Conservation (phyloP, 164 flowering plant species). For the Tetrastigma voinierianum region DNA sequence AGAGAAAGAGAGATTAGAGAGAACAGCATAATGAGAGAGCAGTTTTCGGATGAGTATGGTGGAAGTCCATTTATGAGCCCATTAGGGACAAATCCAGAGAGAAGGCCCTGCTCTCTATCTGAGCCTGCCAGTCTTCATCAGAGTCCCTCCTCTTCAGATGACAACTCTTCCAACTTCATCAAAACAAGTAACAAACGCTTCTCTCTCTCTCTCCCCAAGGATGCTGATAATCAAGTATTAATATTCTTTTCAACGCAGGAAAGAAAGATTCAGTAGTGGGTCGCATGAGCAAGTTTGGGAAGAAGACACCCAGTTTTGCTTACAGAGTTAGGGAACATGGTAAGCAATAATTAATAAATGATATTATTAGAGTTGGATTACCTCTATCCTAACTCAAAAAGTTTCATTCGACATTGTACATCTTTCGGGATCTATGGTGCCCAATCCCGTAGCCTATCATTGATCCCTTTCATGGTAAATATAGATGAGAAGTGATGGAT, state of each 20-base stretch:
- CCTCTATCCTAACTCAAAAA: background rate
- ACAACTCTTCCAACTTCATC: slow-evolving; percentile 12
- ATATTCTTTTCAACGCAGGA: background rate
- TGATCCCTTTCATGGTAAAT: background rate
- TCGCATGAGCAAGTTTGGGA: background rate
- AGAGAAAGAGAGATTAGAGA: too few relatives aligned
- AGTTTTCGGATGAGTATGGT: background rate
- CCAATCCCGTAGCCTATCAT: too few relatives aligned
- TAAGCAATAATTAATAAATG: background rate
- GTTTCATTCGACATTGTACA: too few relatives aligned
- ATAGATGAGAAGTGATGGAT: background rate
- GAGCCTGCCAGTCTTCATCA: slow-evolving; percentile 8
- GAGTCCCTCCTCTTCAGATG: slow-evolving; percentile 22
- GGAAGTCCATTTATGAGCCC: slow-evolving; percentile 16
- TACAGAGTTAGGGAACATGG: slow-evolving; percentile 24
- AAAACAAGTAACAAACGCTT: slow-evolving; percentile 10
- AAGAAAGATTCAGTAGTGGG: background rate
- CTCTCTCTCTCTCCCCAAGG: background rate
- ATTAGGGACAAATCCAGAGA: slow-evolving; percentile 8
- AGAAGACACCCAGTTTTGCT: slow-evolving; percentile 16
- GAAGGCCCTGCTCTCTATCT: slow-evolving; percentile 17
- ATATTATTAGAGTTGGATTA: background rate
- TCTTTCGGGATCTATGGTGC: too few relatives aligned
- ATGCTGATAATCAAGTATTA: background rate
- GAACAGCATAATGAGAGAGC: slow-evolving; percentile 1